Evolutionary conservation across 129 eudicot species (phyloP).

Genomic region (Flaveria brownii): DNA sequence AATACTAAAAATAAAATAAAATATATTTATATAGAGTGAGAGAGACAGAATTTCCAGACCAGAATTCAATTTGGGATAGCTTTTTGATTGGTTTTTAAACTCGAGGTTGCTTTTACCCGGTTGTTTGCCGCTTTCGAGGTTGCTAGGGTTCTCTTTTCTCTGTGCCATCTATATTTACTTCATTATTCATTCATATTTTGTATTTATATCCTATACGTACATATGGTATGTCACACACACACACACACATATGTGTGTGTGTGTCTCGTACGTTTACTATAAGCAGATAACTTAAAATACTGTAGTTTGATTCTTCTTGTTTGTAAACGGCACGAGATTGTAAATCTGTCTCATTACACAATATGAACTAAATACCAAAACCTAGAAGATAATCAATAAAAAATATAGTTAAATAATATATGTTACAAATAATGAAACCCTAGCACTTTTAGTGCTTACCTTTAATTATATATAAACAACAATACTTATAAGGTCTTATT

Average conservation of each 20-base stretch:
- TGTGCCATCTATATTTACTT: constrained; percentile 5
- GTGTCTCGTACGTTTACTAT: constrained; percentile 4
- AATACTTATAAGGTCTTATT: too few relatives aligned
- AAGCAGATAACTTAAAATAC: not conserved
- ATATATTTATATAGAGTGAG: not conserved
- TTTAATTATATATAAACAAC: not conserved
- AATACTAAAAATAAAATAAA: too few relatives aligned
- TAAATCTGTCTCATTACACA: constrained; percentile 14
- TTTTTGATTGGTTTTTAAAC: constrained; percentile 57
- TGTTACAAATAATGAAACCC: not conserved
- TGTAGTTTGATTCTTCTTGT: not conserved
- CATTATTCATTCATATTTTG: constrained; percentile 10
- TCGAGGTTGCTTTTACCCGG: constrained; percentile 69
- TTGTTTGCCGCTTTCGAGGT: constrained; percentile 46
- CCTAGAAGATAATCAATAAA: not conserved
- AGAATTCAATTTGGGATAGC: constrained; percentile 35
- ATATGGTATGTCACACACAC: not conserved
- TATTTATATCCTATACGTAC: not conserved
- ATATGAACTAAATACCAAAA: not conserved
- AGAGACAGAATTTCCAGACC: constrained; percentile 19
- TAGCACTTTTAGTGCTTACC: not conserved
- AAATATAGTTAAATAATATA: not conserved
- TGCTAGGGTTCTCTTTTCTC: constrained; percentile 37
- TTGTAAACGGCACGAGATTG: constrained; percentile 8
- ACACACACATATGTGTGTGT: too few relatives aligned